Conservation (phyloP, 176 grass and related monocot genomes). For the Musa troglodytarum region DNA sequence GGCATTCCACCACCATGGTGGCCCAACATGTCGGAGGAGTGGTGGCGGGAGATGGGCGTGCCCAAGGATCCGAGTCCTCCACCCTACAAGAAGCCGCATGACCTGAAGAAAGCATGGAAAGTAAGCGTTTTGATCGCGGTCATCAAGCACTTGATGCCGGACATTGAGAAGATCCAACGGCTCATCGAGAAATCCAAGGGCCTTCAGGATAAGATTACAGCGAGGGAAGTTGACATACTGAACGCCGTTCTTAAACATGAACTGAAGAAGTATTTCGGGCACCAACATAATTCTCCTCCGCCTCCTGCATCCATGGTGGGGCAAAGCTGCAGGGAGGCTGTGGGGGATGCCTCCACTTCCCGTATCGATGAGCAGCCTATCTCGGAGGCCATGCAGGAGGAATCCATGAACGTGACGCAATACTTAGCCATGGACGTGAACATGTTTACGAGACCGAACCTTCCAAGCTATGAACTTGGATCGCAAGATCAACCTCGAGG, state of each 20-base stretch:
- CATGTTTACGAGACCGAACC: too few relatives aligned
- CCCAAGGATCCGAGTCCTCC: neutral
- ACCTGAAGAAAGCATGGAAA: neutral
- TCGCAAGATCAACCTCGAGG: too few relatives aligned
- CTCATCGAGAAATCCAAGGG: neutral
- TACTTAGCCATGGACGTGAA: too few relatives aligned
- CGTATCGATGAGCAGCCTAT: too few relatives aligned
- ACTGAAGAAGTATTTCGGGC: neutral
- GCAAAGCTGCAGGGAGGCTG: too few relatives aligned
- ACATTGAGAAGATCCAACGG: neutral
- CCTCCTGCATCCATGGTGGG: too few relatives aligned
- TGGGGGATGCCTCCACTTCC: too few relatives aligned
- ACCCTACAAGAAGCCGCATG: neutral
- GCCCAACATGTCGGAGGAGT: neutral
- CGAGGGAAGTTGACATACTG: neutral
- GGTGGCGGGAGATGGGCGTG: neutral
- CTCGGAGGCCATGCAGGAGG: too few relatives aligned
- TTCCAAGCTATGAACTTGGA: too few relatives aligned
- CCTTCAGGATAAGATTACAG: neutral
- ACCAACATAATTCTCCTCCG: too few relatives aligned
- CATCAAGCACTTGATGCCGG: neutral
- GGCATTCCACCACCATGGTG: neutral
- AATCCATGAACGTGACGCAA: too few relatives aligned
- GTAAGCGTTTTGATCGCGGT: neutral
- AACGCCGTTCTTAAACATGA: neutral